Evolutionary conservation across 2,329 filamentous ascomycete genomes (phyloP), one percentile per base, ranked within the genome.

Genomic region (Leptographium flavum): DNA sequence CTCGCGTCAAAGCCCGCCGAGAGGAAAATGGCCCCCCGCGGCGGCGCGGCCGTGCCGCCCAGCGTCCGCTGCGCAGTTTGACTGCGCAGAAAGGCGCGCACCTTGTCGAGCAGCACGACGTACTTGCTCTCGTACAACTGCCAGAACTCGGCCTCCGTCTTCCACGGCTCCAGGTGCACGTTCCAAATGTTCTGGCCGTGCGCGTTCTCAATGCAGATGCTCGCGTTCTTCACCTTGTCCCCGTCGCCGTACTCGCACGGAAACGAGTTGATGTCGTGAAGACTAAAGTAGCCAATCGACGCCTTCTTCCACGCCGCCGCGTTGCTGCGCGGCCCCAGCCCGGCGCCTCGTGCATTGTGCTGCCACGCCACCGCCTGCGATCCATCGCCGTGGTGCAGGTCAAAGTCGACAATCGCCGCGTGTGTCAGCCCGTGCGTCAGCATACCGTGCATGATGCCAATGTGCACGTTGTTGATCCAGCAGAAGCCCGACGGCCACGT

Each of bases 241-340:
- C 83, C 77, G 50, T 96, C 90, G n/a, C 90, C 92, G 58, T 74
- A 76, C 60, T 98, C 92, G 59, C 92, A 98, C 0, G 93, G 92
- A 57, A 93, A 98, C 0, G 90, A 96, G 63, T 98, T 96, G 66
- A 98, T 95, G 57, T 98, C 92, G 60, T 98, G 92, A 37, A 98
- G 62, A 60, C 88, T 95, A 62, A 94, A 96, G 59, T 98, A 98
- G 10, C 88, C 92, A 55, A 96, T 92, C 0, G 83, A 81, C 0
- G 82, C 80, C 66, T 85, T 92, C 64, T 90, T 90, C 71, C 82
- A 83, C 27, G 72, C 68, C 1, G 81, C 71, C 1, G 81, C 77
- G 56, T 85, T 21, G 39, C 27, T 41, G 39, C 21, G 21, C 22
- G 10, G 22, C 4, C 17, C 33, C 35, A 80, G 67, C 15, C 64